phyloP scores from a whole-genome alignment of 2,329 filamentous ascomycete species.

The Hypoxylon sp. region DNA sequence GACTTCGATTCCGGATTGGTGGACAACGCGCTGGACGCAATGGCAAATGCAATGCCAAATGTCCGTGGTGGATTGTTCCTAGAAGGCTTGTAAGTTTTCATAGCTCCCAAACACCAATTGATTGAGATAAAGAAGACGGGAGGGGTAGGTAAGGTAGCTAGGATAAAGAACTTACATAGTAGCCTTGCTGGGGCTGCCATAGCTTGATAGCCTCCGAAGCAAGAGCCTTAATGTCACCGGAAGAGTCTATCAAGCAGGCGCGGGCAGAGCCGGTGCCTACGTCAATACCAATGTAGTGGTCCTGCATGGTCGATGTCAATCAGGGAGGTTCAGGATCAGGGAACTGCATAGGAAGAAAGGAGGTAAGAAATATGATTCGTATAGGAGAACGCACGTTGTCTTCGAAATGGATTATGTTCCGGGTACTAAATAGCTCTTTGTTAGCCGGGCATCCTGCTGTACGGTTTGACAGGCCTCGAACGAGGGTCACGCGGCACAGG shows the following conservation, averaged over 20 bases:
- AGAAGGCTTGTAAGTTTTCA: slow-evolving; percentile 23
- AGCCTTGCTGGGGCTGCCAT: slow-evolving; percentile 81
- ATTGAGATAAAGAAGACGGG: slow-evolving; percentile 5
- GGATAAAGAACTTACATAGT: slow-evolving; percentile 68
- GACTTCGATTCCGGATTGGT: slow-evolving; percentile 82
- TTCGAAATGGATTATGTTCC: slow-evolving; percentile 51
- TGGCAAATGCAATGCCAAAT: slow-evolving; percentile 96
- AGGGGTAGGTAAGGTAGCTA: slow-evolving; percentile 1
- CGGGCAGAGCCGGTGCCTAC: slow-evolving; percentile 95
- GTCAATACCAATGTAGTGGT: slow-evolving; percentile 86
- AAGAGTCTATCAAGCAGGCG: slow-evolving; percentile 93
- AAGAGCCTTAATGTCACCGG: slow-evolving; percentile 85
- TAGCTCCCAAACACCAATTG: slow-evolving; percentile 10
- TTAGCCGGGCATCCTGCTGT: slow-evolving; percentile 19
- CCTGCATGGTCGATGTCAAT: slow-evolving; percentile 53
- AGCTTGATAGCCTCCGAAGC: slow-evolving; percentile 81
- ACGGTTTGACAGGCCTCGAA: slow-evolving; percentile 15
- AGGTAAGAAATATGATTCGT: slow-evolving; percentile 8
- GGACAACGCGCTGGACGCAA: slow-evolving; percentile 84
- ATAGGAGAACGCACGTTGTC: slow-evolving; percentile 46
- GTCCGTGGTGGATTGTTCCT: slow-evolving; percentile 97
- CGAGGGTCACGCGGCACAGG: too few species aligned
- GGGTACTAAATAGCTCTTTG: slow-evolving; percentile 45
- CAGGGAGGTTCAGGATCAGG: slow-evolving; percentile 10
- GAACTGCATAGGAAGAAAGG: slow-evolving; percentile 14